These are phyloP conservation scores for Cyclospora cayetanensis DNA, from an alignment of 169 alveolate genomes.

Conservation along the genomic window DNA sequence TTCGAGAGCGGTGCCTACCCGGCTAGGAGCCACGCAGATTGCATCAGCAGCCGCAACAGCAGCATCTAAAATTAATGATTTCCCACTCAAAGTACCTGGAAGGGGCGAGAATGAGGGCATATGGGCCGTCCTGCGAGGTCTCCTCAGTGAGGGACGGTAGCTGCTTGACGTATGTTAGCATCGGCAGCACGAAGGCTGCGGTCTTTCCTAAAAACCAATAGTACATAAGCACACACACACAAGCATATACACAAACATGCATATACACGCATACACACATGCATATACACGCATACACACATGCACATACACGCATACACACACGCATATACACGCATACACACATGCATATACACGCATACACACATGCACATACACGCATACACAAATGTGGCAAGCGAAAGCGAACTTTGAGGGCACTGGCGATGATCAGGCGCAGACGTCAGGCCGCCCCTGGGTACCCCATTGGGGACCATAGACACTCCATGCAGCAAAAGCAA, in stretches of 20 bases:
- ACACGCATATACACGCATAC: not conserved
- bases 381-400: too few species aligned
- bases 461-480: too few species aligned
- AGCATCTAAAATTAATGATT: not conserved
- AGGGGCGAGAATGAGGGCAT: constrained; percentile 94
- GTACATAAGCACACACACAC: not conserved
- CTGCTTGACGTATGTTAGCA: constrained; percentile 89
- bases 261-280: not conserved
- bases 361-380: not conserved
- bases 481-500: constrained; percentile 4
- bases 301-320: not conserved
- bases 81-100: constrained; percentile 79
- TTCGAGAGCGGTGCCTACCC: too few species aligned
- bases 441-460: too few species aligned
- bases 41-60: constrained; percentile 7
- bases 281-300: not conserved
- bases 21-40: too few species aligned
- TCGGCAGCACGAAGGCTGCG: constrained; percentile 96
- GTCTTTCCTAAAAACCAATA: constrained; percentile 90
- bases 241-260: not conserved
- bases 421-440: too few species aligned
- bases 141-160: constrained; percentile 93
- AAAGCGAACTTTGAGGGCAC: too few species aligned
- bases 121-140: constrained; percentile 95
- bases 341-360: not conserved